Conservation (phyloP, 2,329 filamentous ascomycete genomes). For the Cytospora paraplurivora region DNA sequence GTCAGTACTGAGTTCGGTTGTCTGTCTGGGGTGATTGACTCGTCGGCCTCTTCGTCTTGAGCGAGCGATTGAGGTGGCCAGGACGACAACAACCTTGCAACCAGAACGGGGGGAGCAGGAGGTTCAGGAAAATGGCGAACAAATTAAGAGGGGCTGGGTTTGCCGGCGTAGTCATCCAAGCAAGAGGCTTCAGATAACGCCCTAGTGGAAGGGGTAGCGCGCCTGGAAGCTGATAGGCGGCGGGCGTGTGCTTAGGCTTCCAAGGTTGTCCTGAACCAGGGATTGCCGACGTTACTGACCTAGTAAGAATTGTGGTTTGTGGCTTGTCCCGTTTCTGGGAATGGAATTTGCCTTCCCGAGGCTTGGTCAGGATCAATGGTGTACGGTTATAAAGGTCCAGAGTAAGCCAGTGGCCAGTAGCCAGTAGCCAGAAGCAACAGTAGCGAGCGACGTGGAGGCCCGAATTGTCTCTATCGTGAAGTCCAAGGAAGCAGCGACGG, state of each 20-base stretch:
- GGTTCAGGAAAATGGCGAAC: constrained; percentile 11
- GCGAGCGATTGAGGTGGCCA: constrained; percentile 10
- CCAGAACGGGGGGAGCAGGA: constrained; percentile 2
- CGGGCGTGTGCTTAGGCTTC: constrained; percentile 10
- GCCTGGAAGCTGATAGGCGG: constrained; percentile 24
- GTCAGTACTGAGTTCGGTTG: constrained; percentile 20
- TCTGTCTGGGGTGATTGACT: not conserved
- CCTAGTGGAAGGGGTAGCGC: constrained; percentile 8
- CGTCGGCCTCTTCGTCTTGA: constrained; percentile 9
- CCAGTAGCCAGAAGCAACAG: constrained; percentile 8
- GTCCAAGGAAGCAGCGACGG: constrained; percentile 17
- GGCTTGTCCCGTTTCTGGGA: constrained; percentile 17
- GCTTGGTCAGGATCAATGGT: constrained; percentile 19
- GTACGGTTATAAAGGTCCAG: not conserved
- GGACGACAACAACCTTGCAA: constrained; percentile 16
- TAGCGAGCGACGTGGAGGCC: constrained; percentile 12
- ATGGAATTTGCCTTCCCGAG: constrained; percentile 8
- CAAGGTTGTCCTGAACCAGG: constrained; percentile 10
- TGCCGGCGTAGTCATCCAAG: constrained; percentile 13
- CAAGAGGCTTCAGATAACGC: not conserved
- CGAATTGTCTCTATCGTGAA: not conserved
- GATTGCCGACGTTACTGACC: constrained; percentile 21
- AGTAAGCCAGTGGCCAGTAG: not conserved
- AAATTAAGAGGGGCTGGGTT: constrained; percentile 17
- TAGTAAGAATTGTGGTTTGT: constrained; percentile 12